Evolutionary conservation across 2,329 filamentous ascomycete species (phyloP).

Genomic region (Trichothecium sympodiale): DNA sequence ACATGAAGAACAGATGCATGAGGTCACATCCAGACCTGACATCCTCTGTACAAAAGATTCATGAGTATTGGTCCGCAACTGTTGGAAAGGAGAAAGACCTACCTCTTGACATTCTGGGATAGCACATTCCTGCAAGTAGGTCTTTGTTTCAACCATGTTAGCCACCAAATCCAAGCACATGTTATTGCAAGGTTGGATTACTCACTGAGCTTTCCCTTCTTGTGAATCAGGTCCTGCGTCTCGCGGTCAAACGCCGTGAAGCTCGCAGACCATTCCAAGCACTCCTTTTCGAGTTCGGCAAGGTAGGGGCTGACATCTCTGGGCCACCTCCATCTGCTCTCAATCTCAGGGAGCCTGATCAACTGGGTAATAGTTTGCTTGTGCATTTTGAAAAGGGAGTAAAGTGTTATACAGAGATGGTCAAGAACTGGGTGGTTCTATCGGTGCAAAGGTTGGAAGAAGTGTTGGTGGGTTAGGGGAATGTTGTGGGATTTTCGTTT

Average conservation of each 20-base stretch:
- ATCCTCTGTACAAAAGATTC: conserved; percentile 5
- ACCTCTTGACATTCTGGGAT: conserved; percentile 3
- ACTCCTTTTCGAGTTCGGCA: conserved; percentile 5
- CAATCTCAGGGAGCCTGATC: conserved; percentile 7
- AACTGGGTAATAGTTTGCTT: too few species aligned
- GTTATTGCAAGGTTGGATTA: neutral
- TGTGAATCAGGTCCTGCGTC: conserved; percentile 6
- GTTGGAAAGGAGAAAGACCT: too few species aligned
- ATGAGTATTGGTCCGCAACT: too few species aligned
- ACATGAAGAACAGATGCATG: conserved; percentile 11
- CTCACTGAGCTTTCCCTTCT: conserved; percentile 9
- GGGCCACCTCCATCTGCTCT: conserved; percentile 8
- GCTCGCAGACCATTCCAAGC: conserved; percentile 7
- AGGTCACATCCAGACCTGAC: conserved; percentile 9
- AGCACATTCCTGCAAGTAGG: conserved; percentile 7
- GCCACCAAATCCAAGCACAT: too few species aligned
- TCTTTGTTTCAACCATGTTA: conserved; percentile 4
- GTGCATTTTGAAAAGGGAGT: too few species aligned
- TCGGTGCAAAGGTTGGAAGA: too few species aligned
- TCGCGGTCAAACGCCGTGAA: conserved; percentile 7
- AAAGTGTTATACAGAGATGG: too few species aligned
- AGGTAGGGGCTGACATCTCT: conserved; percentile 6
- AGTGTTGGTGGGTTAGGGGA: too few species aligned
- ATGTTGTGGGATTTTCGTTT: too few species aligned
- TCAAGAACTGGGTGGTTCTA: too few species aligned